These are phyloP conservation scores for Hortaea werneckii DNA, from an alignment of 2,329 filamentous ascomycete genomes.

Conservation along the genomic window DNA sequence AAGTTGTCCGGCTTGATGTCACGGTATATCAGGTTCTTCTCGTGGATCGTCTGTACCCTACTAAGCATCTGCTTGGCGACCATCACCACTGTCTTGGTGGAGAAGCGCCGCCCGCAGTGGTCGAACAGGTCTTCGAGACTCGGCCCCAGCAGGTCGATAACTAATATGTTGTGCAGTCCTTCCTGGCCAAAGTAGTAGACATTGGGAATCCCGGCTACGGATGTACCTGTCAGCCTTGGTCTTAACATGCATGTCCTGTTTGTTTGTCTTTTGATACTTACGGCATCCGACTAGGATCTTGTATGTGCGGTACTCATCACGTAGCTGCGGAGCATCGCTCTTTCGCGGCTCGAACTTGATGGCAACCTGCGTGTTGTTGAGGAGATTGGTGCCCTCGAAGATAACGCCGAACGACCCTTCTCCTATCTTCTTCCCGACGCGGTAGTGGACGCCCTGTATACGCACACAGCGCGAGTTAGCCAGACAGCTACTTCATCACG, in stretches of 20 bases:
- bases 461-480: constrained; percentile 46
- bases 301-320: constrained; percentile 98
- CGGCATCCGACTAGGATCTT: constrained; percentile 98
- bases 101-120: constrained; percentile 89
- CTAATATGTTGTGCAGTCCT: constrained; percentile 95
- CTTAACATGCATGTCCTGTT: too few relatives aligned
- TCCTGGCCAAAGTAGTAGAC: constrained; percentile 99
- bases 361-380: constrained; percentile 98
- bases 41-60: constrained; percentile 86
- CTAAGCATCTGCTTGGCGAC: constrained; percentile 98
- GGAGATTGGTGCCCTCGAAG: constrained; percentile 93
- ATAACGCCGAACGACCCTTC: constrained; percentile 98
- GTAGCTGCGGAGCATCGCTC: constrained; percentile 92
- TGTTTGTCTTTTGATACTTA: constrained; percentile 46
- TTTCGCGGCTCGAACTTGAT: constrained; percentile 99
- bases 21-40: constrained; percentile 97
- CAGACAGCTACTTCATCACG: background rate
- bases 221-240: too few relatives aligned
- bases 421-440: constrained; percentile 98
- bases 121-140: constrained; percentile 96
- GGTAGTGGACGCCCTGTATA: constrained; percentile 73
- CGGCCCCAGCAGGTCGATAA: constrained; percentile 90
- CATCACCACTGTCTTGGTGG: constrained; percentile 97
- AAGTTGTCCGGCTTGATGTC: constrained; percentile 99
- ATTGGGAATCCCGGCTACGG: constrained; percentile 87